Percentiles rank a stretch among this genome's conserved stretches.
These are phyloP conservation scores for Barnettozyma populi DNA, from an alignment of 805 yeast species.

Conservation along the genomic window DNA sequence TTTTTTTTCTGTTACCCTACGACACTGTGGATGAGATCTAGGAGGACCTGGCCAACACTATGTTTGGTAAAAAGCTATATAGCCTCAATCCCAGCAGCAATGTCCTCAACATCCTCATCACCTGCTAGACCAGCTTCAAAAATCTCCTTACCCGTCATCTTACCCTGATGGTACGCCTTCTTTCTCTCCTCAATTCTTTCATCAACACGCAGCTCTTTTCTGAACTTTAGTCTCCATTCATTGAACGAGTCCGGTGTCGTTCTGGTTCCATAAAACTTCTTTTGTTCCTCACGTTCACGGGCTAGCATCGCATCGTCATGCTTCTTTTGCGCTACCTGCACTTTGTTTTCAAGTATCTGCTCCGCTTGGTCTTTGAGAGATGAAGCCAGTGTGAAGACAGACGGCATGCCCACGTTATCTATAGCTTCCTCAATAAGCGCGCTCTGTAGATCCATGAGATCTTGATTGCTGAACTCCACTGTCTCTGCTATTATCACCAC, in stretches of 20 bases:
- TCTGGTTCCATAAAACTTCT: constrained; percentile 85
- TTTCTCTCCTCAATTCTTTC: constrained; percentile 48
- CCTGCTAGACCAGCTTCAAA: constrained; percentile 87
- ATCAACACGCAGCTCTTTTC: constrained; percentile 69
- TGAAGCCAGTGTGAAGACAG: constrained; percentile 74
- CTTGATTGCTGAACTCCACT: constrained; percentile 48
- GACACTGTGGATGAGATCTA: neutral
- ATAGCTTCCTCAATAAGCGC: constrained; percentile 57
- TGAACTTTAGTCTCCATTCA: constrained; percentile 68
- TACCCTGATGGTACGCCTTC: constrained; percentile 60
- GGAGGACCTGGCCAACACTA: neutral
- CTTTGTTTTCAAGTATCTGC: constrained; percentile 51
- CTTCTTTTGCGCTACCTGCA: constrained; percentile 45
- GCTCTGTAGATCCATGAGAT: constrained; percentile 35
- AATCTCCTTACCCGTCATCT: constrained; percentile 81
- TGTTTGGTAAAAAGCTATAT: neutral
- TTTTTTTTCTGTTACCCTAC: neutral
- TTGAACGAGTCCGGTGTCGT: constrained; percentile 75
- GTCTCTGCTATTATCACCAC: constrained; percentile 51
- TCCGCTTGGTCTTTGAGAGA: constrained; percentile 81
- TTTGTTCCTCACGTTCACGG: constrained; percentile 78
- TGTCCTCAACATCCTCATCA: constrained; percentile 49
- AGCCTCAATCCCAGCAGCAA: constrained; percentile 19
- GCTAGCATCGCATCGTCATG: constrained; percentile 55
- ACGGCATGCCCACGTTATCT: constrained; percentile 86